Conservation (phyloP, 345 rosid species). For the Cardamine resedifolia region DNA sequence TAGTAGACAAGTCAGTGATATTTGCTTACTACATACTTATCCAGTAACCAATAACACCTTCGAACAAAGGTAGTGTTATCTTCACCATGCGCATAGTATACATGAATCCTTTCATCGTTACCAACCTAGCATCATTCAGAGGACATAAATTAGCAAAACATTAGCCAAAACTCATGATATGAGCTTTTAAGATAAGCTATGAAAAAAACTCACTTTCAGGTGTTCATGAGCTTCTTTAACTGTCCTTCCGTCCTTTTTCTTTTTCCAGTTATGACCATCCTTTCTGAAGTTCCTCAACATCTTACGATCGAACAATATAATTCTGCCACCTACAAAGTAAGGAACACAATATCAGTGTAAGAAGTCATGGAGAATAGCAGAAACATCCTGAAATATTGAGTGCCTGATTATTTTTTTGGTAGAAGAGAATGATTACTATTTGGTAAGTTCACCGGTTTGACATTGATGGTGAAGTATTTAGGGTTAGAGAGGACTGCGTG, state of each 20-base stretch:
- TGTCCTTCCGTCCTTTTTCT: constrained; percentile 98
- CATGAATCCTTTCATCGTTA: constrained; percentile 94
- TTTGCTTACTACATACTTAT: constrained; percentile 66
- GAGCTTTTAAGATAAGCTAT: not conserved
- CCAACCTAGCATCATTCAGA: constrained; percentile 60
- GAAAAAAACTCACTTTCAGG: constrained; percentile 64
- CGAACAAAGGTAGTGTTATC: constrained; percentile 92
- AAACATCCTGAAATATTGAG: not conserved
- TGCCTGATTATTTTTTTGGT: not conserved
- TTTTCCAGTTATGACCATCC: constrained; percentile 99
- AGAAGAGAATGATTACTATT: constrained; percentile 47
- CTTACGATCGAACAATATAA: constrained; percentile 85
- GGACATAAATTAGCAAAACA: not conserved
- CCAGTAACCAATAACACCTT: constrained; percentile 98
- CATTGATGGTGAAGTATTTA: constrained; percentile 66
- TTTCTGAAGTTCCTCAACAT: constrained; percentile 95
- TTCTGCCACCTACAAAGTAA: constrained; percentile 62
- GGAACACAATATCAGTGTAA: not conserved
- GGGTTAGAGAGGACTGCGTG: constrained; percentile 75
- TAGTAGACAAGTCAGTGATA: constrained; percentile 8
- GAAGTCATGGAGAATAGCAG: constrained; percentile 1
- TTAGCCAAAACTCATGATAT: not conserved
- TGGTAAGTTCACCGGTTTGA: constrained; percentile 86
- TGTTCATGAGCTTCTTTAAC: constrained; percentile 99
- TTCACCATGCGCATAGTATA: constrained; percentile 96